phyloP scores from a whole-genome alignment of 2,329 filamentous ascomycete species.

The Penicillium sp. region DNA sequence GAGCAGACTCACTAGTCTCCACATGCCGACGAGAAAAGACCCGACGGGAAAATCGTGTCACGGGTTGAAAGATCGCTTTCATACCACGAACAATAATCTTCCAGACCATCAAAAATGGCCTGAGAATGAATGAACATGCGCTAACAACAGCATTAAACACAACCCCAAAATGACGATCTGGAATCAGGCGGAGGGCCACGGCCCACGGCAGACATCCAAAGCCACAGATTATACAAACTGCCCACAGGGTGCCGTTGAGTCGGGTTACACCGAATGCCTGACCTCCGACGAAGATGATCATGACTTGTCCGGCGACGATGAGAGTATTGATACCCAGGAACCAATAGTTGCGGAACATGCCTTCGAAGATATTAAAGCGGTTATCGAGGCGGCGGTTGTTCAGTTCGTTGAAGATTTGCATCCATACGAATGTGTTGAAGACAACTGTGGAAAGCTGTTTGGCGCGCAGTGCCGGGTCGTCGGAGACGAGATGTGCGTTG shows the following conservation, averaged over 20 bases:
- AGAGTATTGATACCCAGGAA: slow-evolving; percentile 82
- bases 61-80: slow-evolving; percentile 22
- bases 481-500: slow-evolving; percentile 53
- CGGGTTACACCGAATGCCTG: slow-evolving; percentile 72
- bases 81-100: slow-evolving; percentile 28
- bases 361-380: slow-evolving; percentile 92
- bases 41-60: slow-evolving; percentile 27
- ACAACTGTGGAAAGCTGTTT: slow-evolving; percentile 73
- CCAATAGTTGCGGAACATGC: slow-evolving; percentile 79
- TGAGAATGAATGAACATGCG: slow-evolving; percentile 55
- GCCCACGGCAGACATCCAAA: slow-evolving; percentile 83
- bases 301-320: slow-evolving; percentile 84
- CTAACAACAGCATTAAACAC: slow-evolving; percentile 53
- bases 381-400: slow-evolving; percentile 97
- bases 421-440: slow-evolving; percentile 99
- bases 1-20: slow-evolving; percentile 4
- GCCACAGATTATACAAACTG: slow-evolving; percentile 78
- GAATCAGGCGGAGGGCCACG: slow-evolving; percentile 76
- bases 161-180: slow-evolving; percentile 60
- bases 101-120: slow-evolving; percentile 36
- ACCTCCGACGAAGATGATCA: slow-evolving; percentile 88
- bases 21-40: slow-evolving; percentile 9
- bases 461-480: slow-evolving; percentile 36
- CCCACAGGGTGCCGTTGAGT: slow-evolving; percentile 79
- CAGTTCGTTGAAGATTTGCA: slow-evolving; percentile 99